Percentiles rank a stretch among this genome's conserved stretches.
Evolutionary conservation across 805 yeast species (phyloP).

Genomic region (Starmerella sp.): DNA sequence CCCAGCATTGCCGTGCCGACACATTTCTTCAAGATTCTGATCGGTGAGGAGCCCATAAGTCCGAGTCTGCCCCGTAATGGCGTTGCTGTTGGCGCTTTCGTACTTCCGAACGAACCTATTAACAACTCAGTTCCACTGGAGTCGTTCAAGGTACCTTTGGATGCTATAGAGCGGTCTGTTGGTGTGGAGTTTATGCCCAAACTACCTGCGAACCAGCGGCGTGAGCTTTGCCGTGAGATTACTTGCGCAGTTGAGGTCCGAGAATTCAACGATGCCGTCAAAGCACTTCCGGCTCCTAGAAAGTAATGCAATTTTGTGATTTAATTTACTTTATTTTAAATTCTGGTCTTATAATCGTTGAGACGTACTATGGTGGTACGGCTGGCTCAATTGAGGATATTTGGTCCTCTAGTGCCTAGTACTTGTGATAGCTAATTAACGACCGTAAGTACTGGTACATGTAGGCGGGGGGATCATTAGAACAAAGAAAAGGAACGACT

Average conservation of each 20-base stretch:
- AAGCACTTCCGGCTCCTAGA: slow-evolving; percentile 11
- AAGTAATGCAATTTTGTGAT: neutral
- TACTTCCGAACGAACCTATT: slow-evolving; percentile 77
- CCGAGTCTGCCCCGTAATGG: slow-evolving; percentile 29
- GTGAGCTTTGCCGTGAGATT: slow-evolving; percentile 67
- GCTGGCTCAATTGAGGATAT: no score
- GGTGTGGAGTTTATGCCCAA: slow-evolving; percentile 73
- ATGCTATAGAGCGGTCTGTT: slow-evolving; percentile 75
- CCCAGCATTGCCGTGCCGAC: slow-evolving; percentile 96
- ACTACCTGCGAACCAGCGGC: slow-evolving; percentile 46
- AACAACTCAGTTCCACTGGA: slow-evolving; percentile 59
- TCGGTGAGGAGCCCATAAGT: slow-evolving; percentile 54
- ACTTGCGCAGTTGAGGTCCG: slow-evolving; percentile 59
- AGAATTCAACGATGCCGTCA: slow-evolving; percentile 45
- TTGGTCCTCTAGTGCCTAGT: no score
- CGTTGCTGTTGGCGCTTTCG: slow-evolving; percentile 82
- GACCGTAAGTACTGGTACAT: no score
- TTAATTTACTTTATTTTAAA: neutral
- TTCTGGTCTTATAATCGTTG: no score
- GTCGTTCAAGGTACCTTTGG: slow-evolving; percentile 75
- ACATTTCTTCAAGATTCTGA: slow-evolving; percentile 82
- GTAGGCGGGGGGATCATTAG: no score
- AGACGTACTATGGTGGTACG: no score
- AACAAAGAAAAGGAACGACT: neutral
- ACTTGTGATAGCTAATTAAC: no score